Evolutionary conservation across 805 yeast species (phyloP).

Genomic region (Candida golubevii): DNA sequence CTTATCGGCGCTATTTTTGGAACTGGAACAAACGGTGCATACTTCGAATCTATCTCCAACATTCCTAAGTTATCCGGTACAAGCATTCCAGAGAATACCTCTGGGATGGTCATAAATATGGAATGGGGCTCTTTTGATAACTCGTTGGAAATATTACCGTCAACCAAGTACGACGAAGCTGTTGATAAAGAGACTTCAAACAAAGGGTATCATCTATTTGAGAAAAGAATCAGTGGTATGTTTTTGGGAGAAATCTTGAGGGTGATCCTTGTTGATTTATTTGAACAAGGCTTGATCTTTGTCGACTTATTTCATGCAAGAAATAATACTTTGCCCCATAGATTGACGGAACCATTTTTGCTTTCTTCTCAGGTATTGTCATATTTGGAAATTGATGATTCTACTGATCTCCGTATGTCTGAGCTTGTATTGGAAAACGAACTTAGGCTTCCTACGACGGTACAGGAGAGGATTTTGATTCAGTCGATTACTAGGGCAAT

Average conservation of each 20-base stretch:
- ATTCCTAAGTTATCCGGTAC: conserved; percentile 63
- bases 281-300: conserved; percentile 54
- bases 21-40: conserved; percentile 97
- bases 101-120: conserved; percentile 82
- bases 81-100: conserved; percentile 28
- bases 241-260: conserved; percentile 88
- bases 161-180: conserved; percentile 66
- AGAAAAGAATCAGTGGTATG: conserved; percentile 90
- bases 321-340: conserved; percentile 49
- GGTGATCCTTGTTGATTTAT: conserved; percentile 65
- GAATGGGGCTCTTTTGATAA: conserved; percentile 99
- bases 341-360: conserved; percentile 72
- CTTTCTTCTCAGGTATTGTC: conserved; percentile 83
- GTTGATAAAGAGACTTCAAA: conserved; percentile 76
- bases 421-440: conserved; percentile 62
- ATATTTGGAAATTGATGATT: conserved; percentile 78
- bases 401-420: conserved; percentile 66
- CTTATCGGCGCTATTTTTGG: conserved; percentile 91
- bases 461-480: conserved; percentile 68
- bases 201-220: conserved; percentile 86
- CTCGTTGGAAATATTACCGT: conserved; percentile 67
- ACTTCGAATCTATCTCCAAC: conserved; percentile 69
- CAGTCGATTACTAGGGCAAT: conserved; percentile 74
- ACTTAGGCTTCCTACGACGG: conserved; percentile 64
- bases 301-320: conserved; percentile 43